A percentile compares a stretch with the other conserved stretches of the same genome.
phyloP scores from a whole-genome alignment of 306 rosid species.

The Prunus kanzakura region DNA sequence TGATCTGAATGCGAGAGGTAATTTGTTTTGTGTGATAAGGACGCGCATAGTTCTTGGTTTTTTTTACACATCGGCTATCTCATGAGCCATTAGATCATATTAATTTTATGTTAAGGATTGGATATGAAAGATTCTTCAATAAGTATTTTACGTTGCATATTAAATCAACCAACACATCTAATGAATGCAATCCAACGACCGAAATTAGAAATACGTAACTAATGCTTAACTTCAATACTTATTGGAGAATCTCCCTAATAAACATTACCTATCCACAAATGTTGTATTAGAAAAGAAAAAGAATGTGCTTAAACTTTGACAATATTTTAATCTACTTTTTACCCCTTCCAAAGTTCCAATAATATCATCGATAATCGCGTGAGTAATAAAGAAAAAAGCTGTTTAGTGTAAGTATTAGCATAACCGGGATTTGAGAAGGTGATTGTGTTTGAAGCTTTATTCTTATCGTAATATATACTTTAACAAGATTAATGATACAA shows the following conservation, averaged over 20 bases:
- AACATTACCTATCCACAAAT: too few relatives aligned
- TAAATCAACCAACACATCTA: too few relatives aligned
- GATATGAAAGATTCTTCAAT: too few relatives aligned
- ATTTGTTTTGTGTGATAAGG: neutral
- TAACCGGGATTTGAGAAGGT: slow-evolving; percentile 25
- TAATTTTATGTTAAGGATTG: too few relatives aligned
- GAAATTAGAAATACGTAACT: too few relatives aligned
- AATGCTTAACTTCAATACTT: too few relatives aligned
- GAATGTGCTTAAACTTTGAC: neutral
- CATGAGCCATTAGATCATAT: too few relatives aligned
- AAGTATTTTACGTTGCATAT: too few relatives aligned
- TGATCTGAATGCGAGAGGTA: neutral
- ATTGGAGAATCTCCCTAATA: too few relatives aligned
- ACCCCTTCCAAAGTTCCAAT: neutral
- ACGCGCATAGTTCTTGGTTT: neutral
- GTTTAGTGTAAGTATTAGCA: slow-evolving; percentile 54
- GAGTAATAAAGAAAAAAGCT: slow-evolving; percentile 43
- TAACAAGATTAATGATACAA: slow-evolving; percentile 57
- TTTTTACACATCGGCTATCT: too few relatives aligned
- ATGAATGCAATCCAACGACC: too few relatives aligned
- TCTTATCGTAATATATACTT: slow-evolving; percentile 56
- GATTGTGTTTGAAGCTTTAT: slow-evolving; percentile 79
- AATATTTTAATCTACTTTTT: neutral
- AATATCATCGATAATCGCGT: slow-evolving; percentile 24
- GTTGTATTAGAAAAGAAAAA: neutral